These are phyloP conservation scores for Fusarium sulawesiense DNA, from an alignment of 2,329 filamentous ascomycete genomes.

Conservation along the genomic window DNA sequence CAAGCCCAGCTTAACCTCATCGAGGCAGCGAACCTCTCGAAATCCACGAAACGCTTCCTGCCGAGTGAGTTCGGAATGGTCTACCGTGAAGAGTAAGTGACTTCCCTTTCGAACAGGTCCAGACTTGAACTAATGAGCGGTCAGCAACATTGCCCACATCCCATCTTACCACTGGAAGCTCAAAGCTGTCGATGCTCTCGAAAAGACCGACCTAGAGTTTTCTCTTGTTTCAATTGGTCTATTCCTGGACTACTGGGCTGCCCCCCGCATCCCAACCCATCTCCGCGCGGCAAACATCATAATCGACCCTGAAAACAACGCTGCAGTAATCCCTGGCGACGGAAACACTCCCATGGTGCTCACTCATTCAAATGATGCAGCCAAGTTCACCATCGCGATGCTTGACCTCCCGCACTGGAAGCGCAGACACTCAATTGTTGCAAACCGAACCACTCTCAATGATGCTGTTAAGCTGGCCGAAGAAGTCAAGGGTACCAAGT, in stretches of 20 bases:
- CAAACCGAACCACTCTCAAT: neutral
- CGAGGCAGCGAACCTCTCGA: neutral
- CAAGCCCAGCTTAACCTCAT: conserved; percentile 8
- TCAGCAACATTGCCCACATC: neutral
- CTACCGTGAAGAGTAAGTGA: neutral
- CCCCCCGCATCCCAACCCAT: neutral
- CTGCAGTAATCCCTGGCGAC: neutral
- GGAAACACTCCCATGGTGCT: neutral
- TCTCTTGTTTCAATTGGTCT: neutral
- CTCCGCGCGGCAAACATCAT: neutral
- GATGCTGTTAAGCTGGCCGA: neutral
- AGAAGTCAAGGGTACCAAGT: neutral
- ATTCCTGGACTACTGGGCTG: neutral
- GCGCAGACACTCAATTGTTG: neutral
- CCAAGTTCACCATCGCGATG: neutral
- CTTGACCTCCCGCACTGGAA: neutral
- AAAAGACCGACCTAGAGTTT: neutral
- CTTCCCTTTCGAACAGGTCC: rapidly evolving
- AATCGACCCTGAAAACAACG: neutral
- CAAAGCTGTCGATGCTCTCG: neutral
- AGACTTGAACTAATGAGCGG: neutral
- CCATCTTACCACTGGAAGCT: conserved; percentile 1
- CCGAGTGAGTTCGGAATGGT: conserved; percentile 5
- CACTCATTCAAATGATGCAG: neutral
- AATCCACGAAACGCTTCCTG: neutral